Evolutionary conservation across 148 eudicot species (phyloP).

Genomic region (Diospyros lotus): DNA sequence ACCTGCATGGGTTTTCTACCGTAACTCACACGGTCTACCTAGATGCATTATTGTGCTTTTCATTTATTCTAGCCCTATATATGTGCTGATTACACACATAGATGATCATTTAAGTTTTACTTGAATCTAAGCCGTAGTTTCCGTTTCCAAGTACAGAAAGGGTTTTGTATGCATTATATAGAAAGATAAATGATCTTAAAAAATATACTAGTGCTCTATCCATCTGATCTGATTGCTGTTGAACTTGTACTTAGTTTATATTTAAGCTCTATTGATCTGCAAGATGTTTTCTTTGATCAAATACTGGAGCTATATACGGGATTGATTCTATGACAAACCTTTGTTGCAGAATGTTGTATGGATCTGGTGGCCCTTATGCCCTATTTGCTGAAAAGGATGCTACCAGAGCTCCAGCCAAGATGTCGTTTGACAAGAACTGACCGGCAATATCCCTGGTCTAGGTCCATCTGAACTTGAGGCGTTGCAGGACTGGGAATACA

Average conservation of each 20-base stretch:
- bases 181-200: neutral
- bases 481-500: conserved; percentile 96
- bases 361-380: conserved; percentile 91
- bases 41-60: too few relatives aligned
- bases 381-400: conserved; percentile 94
- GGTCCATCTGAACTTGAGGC: conserved; percentile 93
- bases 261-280: neutral
- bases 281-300: neutral
- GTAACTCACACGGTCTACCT: too few relatives aligned
- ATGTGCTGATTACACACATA: too few relatives aligned
- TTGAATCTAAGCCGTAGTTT: too few relatives aligned
- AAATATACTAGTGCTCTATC: neutral
- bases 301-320: neutral
- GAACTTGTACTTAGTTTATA: neutral
- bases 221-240: neutral
- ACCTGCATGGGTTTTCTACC: too few relatives aligned
- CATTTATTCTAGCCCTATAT: too few relatives aligned
- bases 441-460: conserved; percentile 75
- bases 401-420: conserved; percentile 86
- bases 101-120: too few relatives aligned
- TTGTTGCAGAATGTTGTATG: conserved; percentile 74
- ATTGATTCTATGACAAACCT: neutral
- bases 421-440: conserved; percentile 92
- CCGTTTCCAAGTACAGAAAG: too few relatives aligned
- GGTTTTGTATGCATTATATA: neutral